Base-by-base conservation (phyloP, 2,329 filamentous ascomycete genomes). In the Penicillium sp. region DNA sequence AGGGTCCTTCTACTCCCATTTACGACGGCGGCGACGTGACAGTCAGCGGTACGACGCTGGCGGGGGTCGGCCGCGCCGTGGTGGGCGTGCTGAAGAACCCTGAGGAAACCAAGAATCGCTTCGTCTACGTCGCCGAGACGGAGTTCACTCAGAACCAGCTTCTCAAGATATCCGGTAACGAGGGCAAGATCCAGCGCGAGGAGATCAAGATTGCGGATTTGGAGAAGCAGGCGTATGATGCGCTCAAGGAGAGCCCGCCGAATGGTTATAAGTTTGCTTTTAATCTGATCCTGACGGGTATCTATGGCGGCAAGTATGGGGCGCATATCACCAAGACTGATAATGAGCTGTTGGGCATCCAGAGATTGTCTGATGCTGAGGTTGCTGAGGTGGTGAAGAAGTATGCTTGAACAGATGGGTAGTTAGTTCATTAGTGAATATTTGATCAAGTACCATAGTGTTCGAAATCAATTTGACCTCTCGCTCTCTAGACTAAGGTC, bases 41-140 rank as follows among this genome's bases (percentile, higher is more conserved):
- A 7, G 82, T 86, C 69, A 82, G 78, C 51, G 57, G 77, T 10
- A 84, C 84, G 0, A 83, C 78, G 0, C 74, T 87, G 0, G 63
- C 68, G 0, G 76, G 77, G 1, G 68, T 87, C 15, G 84, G 71
- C 0, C 73, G 80, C 22, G 82, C 79, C 1, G 76, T 87, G 0
- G 78, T 80, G 0, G 81, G 79, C 0, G 73, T 86, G 1, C 69
- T 87, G 1, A 58, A 66, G 7, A 76, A 86, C 54, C 80, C 77
- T 0, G 78, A 82, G 2, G 79, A 83, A 67, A 87, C 85, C 0
- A 80, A 79, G 69, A 86, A 88, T 67, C 75, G 78, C 4, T 58
- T 69, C 2, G 75, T 87, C 2, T 78, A 76, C 59, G 71, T 84
- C n/a, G 69, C 81, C 6, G 78, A 81, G 28, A 71, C 78, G 10